Evolutionary conservation across 139 green algal species (phyloP).

Genomic region (Tetraselmis striata): DNA sequence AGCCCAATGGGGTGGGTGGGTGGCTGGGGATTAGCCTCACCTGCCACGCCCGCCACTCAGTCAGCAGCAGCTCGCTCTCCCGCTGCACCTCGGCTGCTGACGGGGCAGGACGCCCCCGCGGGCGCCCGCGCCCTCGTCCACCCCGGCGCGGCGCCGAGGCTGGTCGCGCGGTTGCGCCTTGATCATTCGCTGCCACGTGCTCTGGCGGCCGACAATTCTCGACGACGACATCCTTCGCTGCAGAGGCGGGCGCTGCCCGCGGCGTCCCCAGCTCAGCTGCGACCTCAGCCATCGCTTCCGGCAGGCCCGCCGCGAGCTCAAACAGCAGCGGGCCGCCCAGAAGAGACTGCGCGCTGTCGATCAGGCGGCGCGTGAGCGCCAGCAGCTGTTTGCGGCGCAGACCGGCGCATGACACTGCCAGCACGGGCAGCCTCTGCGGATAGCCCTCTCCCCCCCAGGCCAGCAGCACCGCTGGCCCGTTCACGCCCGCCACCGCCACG

Average conservation of each 20-base stretch:
- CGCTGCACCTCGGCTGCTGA: background rate
- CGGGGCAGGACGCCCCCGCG: background rate
- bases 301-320: constrained; percentile 36
- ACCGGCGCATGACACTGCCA: constrained; percentile 27
- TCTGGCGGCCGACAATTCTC: too few relatives aligned
- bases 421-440: constrained; percentile 32
- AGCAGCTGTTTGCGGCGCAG: constrained; percentile 29
- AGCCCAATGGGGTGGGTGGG: too few relatives aligned
- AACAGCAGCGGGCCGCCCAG: constrained; percentile 49
- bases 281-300: constrained; percentile 27
- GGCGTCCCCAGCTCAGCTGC: too few relatives aligned
- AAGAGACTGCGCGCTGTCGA: constrained; percentile 12
- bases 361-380: constrained; percentile 36
- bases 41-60: background rate
- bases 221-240: too few relatives aligned
- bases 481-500: too few relatives aligned
- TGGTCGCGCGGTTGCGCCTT: too few relatives aligned
- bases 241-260: too few relatives aligned
- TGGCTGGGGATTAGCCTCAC: too few relatives aligned
- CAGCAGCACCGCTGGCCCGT: background rate
- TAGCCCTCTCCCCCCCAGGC: constrained; percentile 22
- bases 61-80: background rate
- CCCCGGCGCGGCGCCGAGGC: too few relatives aligned
- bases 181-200: too few relatives aligned
- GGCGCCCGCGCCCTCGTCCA: too few relatives aligned